A percentile compares a stretch with the other conserved stretches of the same genome.
phyloP scores from a whole-genome alignment of 108 stramenopile species.

The Fragilariopsis cylindrus region DNA sequence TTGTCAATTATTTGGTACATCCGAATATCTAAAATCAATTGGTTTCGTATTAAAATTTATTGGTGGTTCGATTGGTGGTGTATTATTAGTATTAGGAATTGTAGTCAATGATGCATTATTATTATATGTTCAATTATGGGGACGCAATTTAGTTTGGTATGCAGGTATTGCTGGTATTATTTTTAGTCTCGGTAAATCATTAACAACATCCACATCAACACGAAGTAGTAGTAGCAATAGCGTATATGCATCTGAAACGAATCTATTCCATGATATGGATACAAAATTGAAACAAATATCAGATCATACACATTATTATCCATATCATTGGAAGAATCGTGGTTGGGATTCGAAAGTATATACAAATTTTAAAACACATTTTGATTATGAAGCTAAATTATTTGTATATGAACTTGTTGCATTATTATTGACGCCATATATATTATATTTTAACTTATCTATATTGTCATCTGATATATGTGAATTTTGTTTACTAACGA shows the following conservation, averaged over 20 bases:
- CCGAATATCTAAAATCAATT: constrained; percentile 65
- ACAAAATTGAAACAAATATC: constrained; percentile 63
- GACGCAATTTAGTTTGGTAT: constrained; percentile 95
- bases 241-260: constrained; percentile 35
- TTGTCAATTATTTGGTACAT: constrained; percentile 83
- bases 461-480: constrained; percentile 81
- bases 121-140: constrained; percentile 88
- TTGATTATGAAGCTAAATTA: constrained; percentile 85
- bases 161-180: constrained; percentile 74
- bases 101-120: constrained; percentile 92
- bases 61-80: constrained; percentile 91
- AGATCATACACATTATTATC: constrained; percentile 89
- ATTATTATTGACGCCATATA: constrained; percentile 87
- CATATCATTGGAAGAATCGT: constrained; percentile 81
- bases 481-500: constrained; percentile 77
- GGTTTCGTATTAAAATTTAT: constrained; percentile 87
- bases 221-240: constrained; percentile 23
- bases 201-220: constrained; percentile 63
- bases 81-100: constrained; percentile 82
- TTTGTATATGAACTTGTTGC: constrained; percentile 76
- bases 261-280: constrained; percentile 73
- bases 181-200: constrained; percentile 81
- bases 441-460: constrained; percentile 86
- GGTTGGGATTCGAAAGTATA: constrained; percentile 72
- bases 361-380: constrained; percentile 61